Base-by-base conservation (phyloP, 2,329 filamentous ascomycete species). In the Exserohilum rostratum region DNA sequence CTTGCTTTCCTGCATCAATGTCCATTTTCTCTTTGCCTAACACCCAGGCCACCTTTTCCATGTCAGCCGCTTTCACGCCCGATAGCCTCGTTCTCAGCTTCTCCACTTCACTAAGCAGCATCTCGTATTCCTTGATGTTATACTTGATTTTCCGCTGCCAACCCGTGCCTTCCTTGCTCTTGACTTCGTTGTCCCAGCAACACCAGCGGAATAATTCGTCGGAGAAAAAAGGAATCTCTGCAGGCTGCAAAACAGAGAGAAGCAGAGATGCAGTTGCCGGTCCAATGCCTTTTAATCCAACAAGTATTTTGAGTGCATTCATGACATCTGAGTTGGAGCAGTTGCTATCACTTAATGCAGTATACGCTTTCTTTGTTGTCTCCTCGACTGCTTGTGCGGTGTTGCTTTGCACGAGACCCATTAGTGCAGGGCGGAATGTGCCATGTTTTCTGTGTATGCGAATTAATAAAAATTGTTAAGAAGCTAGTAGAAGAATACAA, bases 141-240 rank as follows among this genome's bases (percentile, higher is more conserved):
- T 95, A 95, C 73, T 87, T 89, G 70, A 91, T 87, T 52, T 71
- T 73, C 48, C 78, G 67, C 31, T 76, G 71, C 81, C 81, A 83
- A 0, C 72, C 77, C 20, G 78, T 81, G 35, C 77, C 75, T 0
- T 38, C 27, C 27, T 50, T 54, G 15, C 1, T 27, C 9, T 37
- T 44, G 1, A 38, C 17, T 18, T 80, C 80, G n/a, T 69, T 67
- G 37, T 75, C 72, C 68, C 83, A 84, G 65, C 84, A 84, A 5
- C 89, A 75, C 89, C 89, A 93, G 61, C 87, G 83, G 68, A 87
- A 93, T 3, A 87, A 81, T 74, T 95, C 90, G 67, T 96, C 91
- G 2, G 87, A 89, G 75, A 93, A 93, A 79, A 93, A 93, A 1
- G 90, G 82, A 44, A 87, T 80, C 11, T 76, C 74, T 0, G 78